Percentiles rank a stretch among this genome's conserved stretches.
Conservation (phyloP, 148 eudicot species). For the Cornus florida region DNA sequence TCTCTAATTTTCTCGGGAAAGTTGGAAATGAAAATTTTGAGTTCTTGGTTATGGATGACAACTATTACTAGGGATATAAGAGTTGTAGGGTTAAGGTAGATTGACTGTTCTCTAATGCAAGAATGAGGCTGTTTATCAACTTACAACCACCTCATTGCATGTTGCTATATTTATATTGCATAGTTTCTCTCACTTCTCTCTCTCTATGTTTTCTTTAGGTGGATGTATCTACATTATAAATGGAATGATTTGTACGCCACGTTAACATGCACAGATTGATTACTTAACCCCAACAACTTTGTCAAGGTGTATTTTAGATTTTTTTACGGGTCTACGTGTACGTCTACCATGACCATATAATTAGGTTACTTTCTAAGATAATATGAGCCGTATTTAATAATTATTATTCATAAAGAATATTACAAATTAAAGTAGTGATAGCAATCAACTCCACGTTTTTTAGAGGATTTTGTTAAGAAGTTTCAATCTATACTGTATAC, state of each 20-base stretch:
- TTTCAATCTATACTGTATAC: background rate
- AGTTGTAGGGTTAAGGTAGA: constrained; percentile 26
- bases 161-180: constrained; percentile 12
- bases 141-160: constrained; percentile 39
- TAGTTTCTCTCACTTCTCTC: constrained; percentile 1
- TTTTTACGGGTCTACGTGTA: background rate
- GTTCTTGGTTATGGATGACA: background rate
- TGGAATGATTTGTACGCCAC: constrained; percentile 36
- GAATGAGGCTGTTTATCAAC: constrained; percentile 51
- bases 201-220: constrained; percentile 17
- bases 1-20: background rate
- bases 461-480: background rate
- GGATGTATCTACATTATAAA: constrained; percentile 6
- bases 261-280: constrained; percentile 38
- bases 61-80: background rate
- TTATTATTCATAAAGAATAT: background rate
- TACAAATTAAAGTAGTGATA: background rate
- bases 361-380: background rate
- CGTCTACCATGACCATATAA: background rate
- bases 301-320: background rate
- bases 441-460: background rate
- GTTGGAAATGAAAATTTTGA: constrained; percentile 9
- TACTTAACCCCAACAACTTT: constrained; percentile 56
- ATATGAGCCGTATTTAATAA: background rate
- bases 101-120: constrained; percentile 23